Evolutionary conservation across 2,329 filamentous ascomycete species (phyloP).

Genomic region (Harringtonia aguacate): DNA sequence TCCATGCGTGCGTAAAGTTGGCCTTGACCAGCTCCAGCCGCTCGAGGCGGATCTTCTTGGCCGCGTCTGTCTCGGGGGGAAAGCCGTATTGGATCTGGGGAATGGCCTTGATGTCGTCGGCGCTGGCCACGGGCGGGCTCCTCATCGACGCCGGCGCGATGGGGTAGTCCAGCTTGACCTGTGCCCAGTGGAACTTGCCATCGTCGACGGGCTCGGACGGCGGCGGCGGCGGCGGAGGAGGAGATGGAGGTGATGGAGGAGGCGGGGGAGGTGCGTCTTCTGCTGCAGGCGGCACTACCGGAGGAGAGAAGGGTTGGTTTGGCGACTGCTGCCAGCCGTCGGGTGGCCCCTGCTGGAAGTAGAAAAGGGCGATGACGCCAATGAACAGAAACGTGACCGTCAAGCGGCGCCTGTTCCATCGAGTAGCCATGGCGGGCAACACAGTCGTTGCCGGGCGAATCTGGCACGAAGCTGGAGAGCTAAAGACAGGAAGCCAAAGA

Average conservation of each 20-base stretch:
- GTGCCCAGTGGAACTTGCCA: slow-evolving; percentile 11
- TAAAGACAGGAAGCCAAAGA: too few species aligned
- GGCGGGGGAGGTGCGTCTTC: not conserved
- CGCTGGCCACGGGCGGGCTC: slow-evolving; percentile 3
- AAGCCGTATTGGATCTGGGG: slow-evolving; percentile 27
- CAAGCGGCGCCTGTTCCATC: slow-evolving; percentile 10
- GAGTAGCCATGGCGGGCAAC: slow-evolving; percentile 10
- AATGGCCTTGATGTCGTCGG: slow-evolving; percentile 10
- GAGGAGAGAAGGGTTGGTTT: not conserved
- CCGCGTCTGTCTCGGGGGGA: slow-evolving; percentile 13
- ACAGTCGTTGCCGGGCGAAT: too few species aligned
- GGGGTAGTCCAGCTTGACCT: slow-evolving; percentile 9
- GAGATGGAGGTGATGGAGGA: not conserved
- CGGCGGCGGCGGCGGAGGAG: not conserved
- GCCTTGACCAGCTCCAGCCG: slow-evolving; percentile 22
- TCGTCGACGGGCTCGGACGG: too few species aligned
- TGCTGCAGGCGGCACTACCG: not conserved
- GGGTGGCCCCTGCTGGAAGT: slow-evolving; percentile 3
- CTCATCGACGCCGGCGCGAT: slow-evolving; percentile 7
- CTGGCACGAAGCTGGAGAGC: too few species aligned
- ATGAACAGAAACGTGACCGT: slow-evolving; percentile 6
- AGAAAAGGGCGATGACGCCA: slow-evolving; percentile 7
- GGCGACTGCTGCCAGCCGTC: too few species aligned
- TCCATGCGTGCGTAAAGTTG: slow-evolving; percentile 27
- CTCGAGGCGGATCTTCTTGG: slow-evolving; percentile 15